Evolutionary conservation across 2,329 filamentous ascomycete genomes (phyloP).

Genomic region (Aureobasidium sp.): DNA sequence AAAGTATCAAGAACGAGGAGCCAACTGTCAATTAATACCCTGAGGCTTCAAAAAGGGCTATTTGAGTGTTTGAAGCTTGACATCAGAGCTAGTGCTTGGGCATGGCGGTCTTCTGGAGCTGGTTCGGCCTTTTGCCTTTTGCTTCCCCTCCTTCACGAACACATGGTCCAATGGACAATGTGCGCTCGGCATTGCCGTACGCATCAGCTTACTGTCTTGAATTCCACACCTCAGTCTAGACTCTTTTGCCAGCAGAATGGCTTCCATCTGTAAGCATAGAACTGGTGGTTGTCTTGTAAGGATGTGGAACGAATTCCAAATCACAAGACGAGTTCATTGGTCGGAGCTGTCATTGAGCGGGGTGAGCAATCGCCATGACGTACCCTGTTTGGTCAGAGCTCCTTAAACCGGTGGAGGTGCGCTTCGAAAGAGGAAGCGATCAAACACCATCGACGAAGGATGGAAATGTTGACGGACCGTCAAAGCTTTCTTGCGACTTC

Average conservation of each 20-base stretch:
- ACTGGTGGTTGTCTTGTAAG: background rate
- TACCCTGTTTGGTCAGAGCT: background rate
- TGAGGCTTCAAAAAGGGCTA: background rate
- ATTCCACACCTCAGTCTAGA: background rate
- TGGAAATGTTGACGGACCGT: no score
- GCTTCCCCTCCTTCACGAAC: background rate
- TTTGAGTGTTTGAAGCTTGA: background rate
- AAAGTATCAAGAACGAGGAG: background rate
- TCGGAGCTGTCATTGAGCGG: background rate
- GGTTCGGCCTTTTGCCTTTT: background rate
- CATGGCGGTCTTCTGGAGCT: background rate
- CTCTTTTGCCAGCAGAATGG: no score
- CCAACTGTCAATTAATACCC: background rate
- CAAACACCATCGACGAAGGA: background rate
- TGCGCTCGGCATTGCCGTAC: background rate
- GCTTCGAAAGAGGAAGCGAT: background rate
- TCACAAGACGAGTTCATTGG: background rate
- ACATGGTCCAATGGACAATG: background rate
- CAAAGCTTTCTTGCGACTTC: no score
- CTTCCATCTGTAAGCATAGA: background rate
- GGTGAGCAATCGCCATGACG: background rate
- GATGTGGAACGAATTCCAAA: constrained; percentile 2
- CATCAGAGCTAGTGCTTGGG: background rate
- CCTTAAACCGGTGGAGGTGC: background rate
- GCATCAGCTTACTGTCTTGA: background rate